These are phyloP conservation scores for Eustoma russellianum DNA, from an alignment of 257 asterid genomes.

Conservation along the genomic window DNA sequence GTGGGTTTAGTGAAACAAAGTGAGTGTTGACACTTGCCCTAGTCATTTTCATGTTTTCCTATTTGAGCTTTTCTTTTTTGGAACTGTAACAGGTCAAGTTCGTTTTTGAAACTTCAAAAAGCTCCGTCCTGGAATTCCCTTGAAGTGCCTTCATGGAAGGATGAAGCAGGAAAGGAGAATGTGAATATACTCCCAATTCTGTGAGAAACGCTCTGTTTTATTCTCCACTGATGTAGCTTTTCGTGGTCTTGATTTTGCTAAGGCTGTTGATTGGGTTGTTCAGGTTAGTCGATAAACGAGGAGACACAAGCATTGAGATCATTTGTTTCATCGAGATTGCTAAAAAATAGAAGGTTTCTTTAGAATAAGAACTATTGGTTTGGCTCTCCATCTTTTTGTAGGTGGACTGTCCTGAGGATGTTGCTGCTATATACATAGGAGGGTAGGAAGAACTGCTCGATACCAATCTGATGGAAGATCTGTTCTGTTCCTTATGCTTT, in stretches of 20 bases:
- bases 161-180: constrained; percentile 80
- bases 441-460: constrained; percentile 99
- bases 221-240: constrained; percentile 90
- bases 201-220: constrained; percentile 58
- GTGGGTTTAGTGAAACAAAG: neutral
- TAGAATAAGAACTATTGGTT: neutral
- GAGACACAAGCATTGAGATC: neutral
- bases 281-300: constrained; percentile 46
- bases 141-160: constrained; percentile 83
- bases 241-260: constrained; percentile 92
- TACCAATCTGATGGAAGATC: constrained; percentile 82
- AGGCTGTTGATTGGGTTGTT: constrained; percentile 95
- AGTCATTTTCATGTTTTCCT: neutral
- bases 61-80: neutral
- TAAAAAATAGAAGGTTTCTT: neutral
- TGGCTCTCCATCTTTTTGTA: constrained; percentile 16
- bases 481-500: constrained; percentile 67
- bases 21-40: no score
- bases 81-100: constrained; percentile 56
- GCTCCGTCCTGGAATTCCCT: constrained; percentile 91
- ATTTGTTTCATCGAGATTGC: constrained; percentile 6
- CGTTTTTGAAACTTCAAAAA: constrained; percentile 73
- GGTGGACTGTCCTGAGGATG: constrained; percentile 98
- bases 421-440: constrained; percentile 87
- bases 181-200: constrained; percentile 72